Evolutionary conservation across 345 rosid genomes (phyloP).

Genomic region (Eucalyptus brandiana): DNA sequence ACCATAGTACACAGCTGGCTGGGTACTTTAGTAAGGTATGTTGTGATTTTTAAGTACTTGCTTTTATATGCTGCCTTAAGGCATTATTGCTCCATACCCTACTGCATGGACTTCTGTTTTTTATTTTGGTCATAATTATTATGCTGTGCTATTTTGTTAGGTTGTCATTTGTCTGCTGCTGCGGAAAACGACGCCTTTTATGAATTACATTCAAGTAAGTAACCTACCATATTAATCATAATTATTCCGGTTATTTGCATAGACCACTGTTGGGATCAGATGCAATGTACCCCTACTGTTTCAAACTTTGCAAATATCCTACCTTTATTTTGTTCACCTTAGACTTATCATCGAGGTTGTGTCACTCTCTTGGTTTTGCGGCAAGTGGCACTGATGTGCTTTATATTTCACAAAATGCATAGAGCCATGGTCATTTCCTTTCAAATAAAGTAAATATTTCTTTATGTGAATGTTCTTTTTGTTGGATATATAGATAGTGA

Average conservation of each 20-base stretch:
- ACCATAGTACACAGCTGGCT: conserved; percentile 57
- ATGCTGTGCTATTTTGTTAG: conserved; percentile 10
- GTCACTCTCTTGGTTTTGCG: not conserved
- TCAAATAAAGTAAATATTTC: not conserved
- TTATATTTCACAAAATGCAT: not conserved
- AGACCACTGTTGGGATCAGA: not conserved
- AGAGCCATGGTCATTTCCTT: not conserved
- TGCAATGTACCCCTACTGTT: not conserved
- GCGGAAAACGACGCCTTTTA: conserved; percentile 75
- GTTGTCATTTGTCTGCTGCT: conserved; percentile 72
- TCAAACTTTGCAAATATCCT: not conserved
- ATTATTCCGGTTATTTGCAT: not conserved
- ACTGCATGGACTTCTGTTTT: not conserved
- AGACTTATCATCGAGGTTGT: not conserved
- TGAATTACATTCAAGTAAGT: conserved; percentile 71
- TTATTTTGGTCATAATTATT: not conserved
- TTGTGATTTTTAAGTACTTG: not conserved
- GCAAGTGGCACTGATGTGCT: not conserved
- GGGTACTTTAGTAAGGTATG: conserved; percentile 96
- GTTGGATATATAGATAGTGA: not conserved
- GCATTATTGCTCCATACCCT: not conserved
- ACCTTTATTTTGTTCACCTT: not conserved
- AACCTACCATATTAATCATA: not conserved
- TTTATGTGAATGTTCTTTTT: not conserved
- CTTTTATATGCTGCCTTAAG: not conserved